These are phyloP conservation scores for Fusarium irregulare DNA, from an alignment of 2,329 filamentous ascomycete genomes.

Conservation along the genomic window DNA sequence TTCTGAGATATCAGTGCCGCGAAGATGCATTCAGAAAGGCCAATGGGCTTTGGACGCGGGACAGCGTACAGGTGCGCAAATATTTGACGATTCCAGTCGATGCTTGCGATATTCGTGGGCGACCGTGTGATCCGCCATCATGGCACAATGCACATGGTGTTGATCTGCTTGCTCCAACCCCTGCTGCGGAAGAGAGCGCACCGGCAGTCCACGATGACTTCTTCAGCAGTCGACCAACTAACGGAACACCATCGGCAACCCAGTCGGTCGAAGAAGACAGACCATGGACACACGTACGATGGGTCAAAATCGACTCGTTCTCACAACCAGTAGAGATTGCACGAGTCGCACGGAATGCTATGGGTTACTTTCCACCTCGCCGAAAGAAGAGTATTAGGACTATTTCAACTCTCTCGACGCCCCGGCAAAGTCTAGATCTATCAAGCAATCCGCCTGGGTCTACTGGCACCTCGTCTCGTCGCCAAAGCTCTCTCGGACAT, in stretches of 20 bases:
- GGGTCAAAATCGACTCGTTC: slow-evolving; percentile 82
- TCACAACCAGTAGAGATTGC: slow-evolving; percentile 83
- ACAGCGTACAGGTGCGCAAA: slow-evolving; percentile 86
- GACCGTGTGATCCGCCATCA: slow-evolving; percentile 68
- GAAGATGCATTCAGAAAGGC: slow-evolving; percentile 85
- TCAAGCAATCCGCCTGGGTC: slow-evolving; percentile 58
- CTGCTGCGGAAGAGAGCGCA: slow-evolving; percentile 48
- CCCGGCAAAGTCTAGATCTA: slow-evolving; percentile 72
- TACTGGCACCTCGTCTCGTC: slow-evolving; percentile 52
- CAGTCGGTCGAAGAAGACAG: slow-evolving; percentile 62
- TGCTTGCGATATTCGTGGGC: slow-evolving; percentile 85
- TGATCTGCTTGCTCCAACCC: slow-evolving; percentile 65
- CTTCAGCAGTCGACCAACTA: slow-evolving; percentile 53
- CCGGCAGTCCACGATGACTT: slow-evolving; percentile 54
- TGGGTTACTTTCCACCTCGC: slow-evolving; percentile 92
- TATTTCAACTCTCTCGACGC: slow-evolving; percentile 74
- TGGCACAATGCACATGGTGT: slow-evolving; percentile 54
- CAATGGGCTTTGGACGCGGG: slow-evolving; percentile 95
- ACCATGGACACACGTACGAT: slow-evolving; percentile 88
- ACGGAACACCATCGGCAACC: slow-evolving; percentile 48
- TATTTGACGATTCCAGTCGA: slow-evolving; percentile 88
- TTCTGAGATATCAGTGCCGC: slow-evolving; percentile 89
- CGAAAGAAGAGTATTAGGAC: slow-evolving; percentile 83
- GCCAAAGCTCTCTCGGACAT: slow-evolving; percentile 56
- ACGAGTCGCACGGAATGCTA: slow-evolving; percentile 79